These are phyloP conservation scores for Sphagnum magellanicum DNA, from an alignment of 228 moss, liverwort and hornwort species.

Conservation along the genomic window DNA sequence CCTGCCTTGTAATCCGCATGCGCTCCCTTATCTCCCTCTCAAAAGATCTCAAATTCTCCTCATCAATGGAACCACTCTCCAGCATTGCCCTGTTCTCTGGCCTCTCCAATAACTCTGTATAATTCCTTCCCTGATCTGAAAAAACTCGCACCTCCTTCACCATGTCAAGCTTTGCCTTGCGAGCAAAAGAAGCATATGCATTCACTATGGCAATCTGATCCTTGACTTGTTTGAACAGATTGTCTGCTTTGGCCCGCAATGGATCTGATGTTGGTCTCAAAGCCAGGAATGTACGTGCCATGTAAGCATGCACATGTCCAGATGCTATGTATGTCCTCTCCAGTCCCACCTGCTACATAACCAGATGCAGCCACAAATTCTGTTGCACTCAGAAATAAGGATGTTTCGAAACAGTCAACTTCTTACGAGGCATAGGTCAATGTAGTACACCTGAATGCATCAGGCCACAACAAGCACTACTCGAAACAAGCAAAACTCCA, in stretches of 20 bases:
- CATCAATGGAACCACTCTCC: constrained; percentile 30
- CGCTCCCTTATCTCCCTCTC: constrained; percentile 51
- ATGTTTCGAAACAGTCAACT: neutral
- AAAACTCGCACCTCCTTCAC: constrained; percentile 54
- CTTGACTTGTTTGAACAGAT: constrained; percentile 39
- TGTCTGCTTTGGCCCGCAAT: constrained; percentile 40
- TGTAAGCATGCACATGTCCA: constrained; percentile 40
- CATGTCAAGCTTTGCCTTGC: constrained; percentile 50
- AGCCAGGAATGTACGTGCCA: constrained; percentile 54
- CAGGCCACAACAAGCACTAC: neutral
- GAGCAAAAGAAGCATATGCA: constrained; percentile 39
- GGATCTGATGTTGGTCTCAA: constrained; percentile 41
- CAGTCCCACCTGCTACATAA: constrained; percentile 25
- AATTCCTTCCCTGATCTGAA: constrained; percentile 46
- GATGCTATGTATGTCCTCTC: constrained; percentile 30
- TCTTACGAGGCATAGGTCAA: neutral
- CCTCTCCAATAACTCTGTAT: constrained; percentile 37
- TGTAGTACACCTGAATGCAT: neutral
- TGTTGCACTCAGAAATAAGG: neutral
- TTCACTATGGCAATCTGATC: constrained; percentile 54
- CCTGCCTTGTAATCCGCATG: constrained; percentile 31
- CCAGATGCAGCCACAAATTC: neutral
- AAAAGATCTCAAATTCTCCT: constrained; percentile 36
- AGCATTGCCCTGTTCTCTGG: constrained; percentile 40
- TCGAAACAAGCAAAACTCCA: neutral